Conservation (phyloP, 352 stramenopile species). For the Peronosclerospora sorghi region DNA sequence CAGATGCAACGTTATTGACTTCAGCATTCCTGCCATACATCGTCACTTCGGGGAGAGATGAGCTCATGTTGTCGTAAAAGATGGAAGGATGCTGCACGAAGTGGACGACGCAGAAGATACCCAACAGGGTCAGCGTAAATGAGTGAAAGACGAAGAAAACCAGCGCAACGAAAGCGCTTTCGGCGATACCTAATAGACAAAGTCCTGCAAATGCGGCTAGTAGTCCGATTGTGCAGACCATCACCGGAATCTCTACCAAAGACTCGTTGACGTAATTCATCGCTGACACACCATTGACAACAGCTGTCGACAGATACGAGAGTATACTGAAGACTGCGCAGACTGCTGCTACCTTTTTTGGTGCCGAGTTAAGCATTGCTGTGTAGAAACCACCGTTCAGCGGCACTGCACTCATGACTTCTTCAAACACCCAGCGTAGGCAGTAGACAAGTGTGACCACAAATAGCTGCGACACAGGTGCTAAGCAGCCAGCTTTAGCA, state of each 20-base stretch:
- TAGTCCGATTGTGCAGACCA: constrained; percentile 29
- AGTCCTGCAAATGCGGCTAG: constrained; percentile 77
- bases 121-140: constrained; percentile 47
- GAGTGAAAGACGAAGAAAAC: constrained; percentile 76
- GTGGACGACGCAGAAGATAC: constrained; percentile 41
- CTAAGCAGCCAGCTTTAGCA: constrained; percentile 62
- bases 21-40: constrained; percentile 36
- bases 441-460: constrained; percentile 48
- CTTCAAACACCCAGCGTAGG: constrained; percentile 65
- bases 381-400: constrained; percentile 89
- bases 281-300: constrained; percentile 52
- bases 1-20: constrained; percentile 24
- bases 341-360: constrained; percentile 76
- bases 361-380: constrained; percentile 83
- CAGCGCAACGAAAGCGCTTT: constrained; percentile 71
- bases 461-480: constrained; percentile 64
- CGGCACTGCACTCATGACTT: constrained; percentile 83
- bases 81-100: constrained; percentile 41
- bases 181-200: constrained; percentile 69
- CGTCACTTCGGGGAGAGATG: constrained; percentile 40
- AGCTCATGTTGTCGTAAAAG: constrained; percentile 58
- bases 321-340: constrained; percentile 65
- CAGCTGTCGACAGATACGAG: constrained; percentile 84
- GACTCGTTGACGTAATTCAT: constrained; percentile 74
- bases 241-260: constrained; percentile 44